These are phyloP conservation scores for Clavispora phyllophila DNA, from an alignment of 805 yeast genomes.

Conservation along the genomic window DNA sequence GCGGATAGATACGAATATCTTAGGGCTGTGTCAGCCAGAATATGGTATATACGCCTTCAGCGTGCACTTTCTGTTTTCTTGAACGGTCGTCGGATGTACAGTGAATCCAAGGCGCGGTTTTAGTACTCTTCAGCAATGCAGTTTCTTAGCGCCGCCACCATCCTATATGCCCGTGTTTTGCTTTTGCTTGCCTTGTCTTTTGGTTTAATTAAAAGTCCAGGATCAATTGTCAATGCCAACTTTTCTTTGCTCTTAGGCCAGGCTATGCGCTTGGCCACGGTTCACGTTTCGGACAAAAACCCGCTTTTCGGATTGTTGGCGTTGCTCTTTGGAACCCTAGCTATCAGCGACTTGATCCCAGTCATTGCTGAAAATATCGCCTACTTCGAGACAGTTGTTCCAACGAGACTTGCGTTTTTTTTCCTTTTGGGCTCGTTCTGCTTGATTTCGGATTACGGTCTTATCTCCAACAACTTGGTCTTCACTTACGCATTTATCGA, in stretches of 20 bases:
- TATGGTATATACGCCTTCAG: too few relatives aligned
- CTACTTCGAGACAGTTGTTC: conserved; percentile 59
- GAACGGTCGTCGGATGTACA: too few relatives aligned
- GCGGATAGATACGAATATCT: too few relatives aligned
- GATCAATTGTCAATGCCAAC: conserved; percentile 38
- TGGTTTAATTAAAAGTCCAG: conserved; percentile 44
- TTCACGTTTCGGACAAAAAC: conserved; percentile 28
- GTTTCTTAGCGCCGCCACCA: conserved; percentile 45
- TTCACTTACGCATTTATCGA: conserved; percentile 59
- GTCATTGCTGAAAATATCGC: conserved; percentile 30
- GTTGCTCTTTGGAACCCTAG: conserved; percentile 39
- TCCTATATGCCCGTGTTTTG: conserved; percentile 44
- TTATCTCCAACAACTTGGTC: conserved; percentile 57
- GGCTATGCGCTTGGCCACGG: conserved; percentile 49
- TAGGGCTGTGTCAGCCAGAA: too few relatives aligned
- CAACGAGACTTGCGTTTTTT: conserved; percentile 47
- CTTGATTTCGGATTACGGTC: conserved; percentile 40
- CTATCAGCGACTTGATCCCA: conserved; percentile 55
- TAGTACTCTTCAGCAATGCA: conserved; percentile 33
- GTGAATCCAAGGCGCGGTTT: neutral
- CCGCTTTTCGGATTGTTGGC: conserved; percentile 49
- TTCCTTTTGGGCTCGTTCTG: conserved; percentile 48
- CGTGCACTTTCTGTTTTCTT: too few relatives aligned
- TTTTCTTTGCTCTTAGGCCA: conserved; percentile 50
- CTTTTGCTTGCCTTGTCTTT: conserved; percentile 42